Evolutionary conservation across 768 basidiomycete species (phyloP).

Genomic region (Boletus vermiculosoides): DNA sequence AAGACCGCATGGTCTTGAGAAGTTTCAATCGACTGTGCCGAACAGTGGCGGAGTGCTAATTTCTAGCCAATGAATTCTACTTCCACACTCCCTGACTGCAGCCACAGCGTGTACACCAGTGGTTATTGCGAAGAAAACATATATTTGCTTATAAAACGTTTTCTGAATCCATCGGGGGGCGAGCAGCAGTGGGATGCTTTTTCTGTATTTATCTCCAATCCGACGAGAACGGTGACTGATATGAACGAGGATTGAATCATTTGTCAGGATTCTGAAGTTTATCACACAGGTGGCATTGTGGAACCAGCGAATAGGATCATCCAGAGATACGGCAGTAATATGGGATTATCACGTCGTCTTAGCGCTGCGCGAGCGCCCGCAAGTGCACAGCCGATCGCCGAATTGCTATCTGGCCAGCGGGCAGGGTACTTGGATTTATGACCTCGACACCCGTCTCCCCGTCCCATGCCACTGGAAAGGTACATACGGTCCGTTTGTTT

Average conservation of each 20-base stretch:
- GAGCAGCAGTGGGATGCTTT: slow-evolving; percentile 46
- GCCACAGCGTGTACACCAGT: slow-evolving; percentile 48
- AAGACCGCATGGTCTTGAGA: neutral
- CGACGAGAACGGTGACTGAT: slow-evolving; percentile 48
- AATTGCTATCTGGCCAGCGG: slow-evolving; percentile 3
- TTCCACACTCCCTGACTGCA: slow-evolving; percentile 23
- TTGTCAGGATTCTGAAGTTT: slow-evolving; percentile 1
- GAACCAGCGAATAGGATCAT: slow-evolving; percentile 49
- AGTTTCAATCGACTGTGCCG: neutral
- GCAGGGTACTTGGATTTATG: slow-evolving; percentile 57
- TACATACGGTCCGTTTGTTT: slow-evolving; percentile 23
- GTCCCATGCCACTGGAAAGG: slow-evolving; percentile 54
- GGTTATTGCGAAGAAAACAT: slow-evolving; percentile 77
- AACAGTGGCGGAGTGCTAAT: slow-evolving; percentile 22
- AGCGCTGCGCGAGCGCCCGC: slow-evolving; percentile 40
- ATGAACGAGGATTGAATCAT: neutral
- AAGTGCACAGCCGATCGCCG: neutral
- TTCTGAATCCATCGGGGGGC: slow-evolving; percentile 34
- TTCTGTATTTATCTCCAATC: slow-evolving; percentile 67
- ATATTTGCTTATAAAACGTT: slow-evolving; percentile 52
- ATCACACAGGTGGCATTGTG: slow-evolving; percentile 58
- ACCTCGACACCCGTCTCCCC: slow-evolving; percentile 57
- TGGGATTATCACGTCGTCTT: slow-evolving; percentile 81
- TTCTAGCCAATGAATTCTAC: slow-evolving; percentile 7
- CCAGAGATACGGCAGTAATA: slow-evolving; percentile 42